Percentiles rank a stretch among this genome's conserved stretches.
Conservation (phyloP, 345 rosid genomes). For the Physaria fendleri region DNA sequence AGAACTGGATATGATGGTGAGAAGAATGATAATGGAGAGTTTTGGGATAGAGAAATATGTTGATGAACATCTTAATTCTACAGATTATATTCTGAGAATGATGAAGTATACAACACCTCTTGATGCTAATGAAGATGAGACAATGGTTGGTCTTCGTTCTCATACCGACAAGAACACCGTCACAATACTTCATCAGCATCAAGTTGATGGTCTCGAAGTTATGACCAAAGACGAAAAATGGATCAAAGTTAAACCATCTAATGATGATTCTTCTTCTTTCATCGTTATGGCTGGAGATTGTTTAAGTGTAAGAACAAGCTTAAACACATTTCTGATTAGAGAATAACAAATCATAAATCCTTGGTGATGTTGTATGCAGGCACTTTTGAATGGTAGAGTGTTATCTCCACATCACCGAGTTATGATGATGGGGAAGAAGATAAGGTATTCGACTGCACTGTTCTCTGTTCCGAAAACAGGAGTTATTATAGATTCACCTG, state of each 20-base stretch:
- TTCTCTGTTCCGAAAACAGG: slow-evolving; percentile 47
- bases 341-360: not conserved
- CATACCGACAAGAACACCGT: slow-evolving; percentile 55
- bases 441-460: slow-evolving; percentile 48
- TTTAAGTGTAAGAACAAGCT: slow-evolving; percentile 31
- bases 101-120: slow-evolving; percentile 15
- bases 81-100: slow-evolving; percentile 18
- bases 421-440: slow-evolving; percentile 44
- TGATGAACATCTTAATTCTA: slow-evolving; percentile 31
- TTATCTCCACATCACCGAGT: slow-evolving; percentile 51
- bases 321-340: not conserved
- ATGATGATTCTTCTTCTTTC: slow-evolving; percentile 41
- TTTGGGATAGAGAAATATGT: slow-evolving; percentile 37
- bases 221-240: slow-evolving; percentile 41
- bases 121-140: slow-evolving; percentile 29
- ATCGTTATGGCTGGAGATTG: slow-evolving; percentile 44
- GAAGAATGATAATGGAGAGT: slow-evolving; percentile 52
- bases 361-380: slow-evolving; percentile 39
- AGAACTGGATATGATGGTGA: slow-evolving; percentile 43
- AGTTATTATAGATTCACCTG: slow-evolving; percentile 37
- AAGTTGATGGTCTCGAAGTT: slow-evolving; percentile 48
- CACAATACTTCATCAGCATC: slow-evolving; percentile 48
- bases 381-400: slow-evolving; percentile 56
- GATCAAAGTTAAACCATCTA: slow-evolving; percentile 43
- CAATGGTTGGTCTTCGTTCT: slow-evolving; percentile 32